Evolutionary conservation across 345 rosid species (phyloP).

Genomic region (Draba incana): DNA sequence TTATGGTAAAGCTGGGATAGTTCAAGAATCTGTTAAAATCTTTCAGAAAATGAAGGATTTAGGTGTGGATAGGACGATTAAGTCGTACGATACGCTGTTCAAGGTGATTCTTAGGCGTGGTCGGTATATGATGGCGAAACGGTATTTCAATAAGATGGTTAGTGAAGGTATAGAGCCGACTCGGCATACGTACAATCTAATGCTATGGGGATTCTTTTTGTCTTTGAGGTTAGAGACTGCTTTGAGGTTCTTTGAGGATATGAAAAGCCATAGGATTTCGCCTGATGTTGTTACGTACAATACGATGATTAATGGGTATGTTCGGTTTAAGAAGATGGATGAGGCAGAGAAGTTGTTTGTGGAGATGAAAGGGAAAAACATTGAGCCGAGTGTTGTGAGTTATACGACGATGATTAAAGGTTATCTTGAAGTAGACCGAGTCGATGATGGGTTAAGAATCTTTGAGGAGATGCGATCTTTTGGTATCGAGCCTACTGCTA

Average conservation of each 20-base stretch:
- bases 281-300: constrained; percentile 78
- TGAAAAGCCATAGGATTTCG: constrained; percentile 63
- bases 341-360: constrained; percentile 83
- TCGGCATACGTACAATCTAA: constrained; percentile 71
- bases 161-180: constrained; percentile 77
- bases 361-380: constrained; percentile 80
- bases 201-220: constrained; percentile 91
- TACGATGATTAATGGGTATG: constrained; percentile 73
- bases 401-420: constrained; percentile 93
- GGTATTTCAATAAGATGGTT: constrained; percentile 78
- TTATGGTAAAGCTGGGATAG: constrained; percentile 83
- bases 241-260: constrained; percentile 74
- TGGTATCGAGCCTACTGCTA: constrained; percentile 69
- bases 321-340: constrained; percentile 72
- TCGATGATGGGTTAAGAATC: constrained; percentile 72
- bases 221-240: constrained; percentile 75
- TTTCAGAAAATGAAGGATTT: constrained; percentile 76
- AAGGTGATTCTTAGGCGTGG: constrained; percentile 84
- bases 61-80: constrained; percentile 71
- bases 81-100: constrained; percentile 72
- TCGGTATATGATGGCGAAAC: constrained; percentile 89
- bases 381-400: constrained; percentile 71
- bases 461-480: constrained; percentile 80
- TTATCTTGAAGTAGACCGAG: constrained; percentile 56
- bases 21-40: constrained; percentile 85